Conservation (phyloP, 257 asterid species). For the Jacaranda copaia region DNA sequence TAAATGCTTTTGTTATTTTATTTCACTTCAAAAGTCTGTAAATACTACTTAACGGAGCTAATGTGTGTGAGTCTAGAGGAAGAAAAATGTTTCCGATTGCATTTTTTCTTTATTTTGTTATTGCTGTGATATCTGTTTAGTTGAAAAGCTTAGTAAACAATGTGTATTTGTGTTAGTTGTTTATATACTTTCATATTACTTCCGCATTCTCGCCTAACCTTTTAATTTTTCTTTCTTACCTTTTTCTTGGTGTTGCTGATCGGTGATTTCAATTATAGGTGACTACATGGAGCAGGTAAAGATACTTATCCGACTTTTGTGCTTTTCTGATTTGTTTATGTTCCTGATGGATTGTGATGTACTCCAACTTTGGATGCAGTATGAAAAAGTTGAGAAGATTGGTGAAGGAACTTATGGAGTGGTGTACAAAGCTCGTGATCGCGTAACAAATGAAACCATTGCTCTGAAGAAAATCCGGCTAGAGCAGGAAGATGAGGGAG, state of each 20-base stretch:
- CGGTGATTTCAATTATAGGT: conserved; percentile 37
- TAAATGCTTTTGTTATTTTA: background rate
- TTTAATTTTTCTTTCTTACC: background rate
- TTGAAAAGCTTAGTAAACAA: background rate
- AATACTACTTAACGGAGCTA: background rate
- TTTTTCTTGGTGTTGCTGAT: conserved; percentile 11
- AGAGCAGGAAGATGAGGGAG: conserved; percentile 92
- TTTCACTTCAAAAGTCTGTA: background rate
- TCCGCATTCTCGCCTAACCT: conserved; percentile 8
- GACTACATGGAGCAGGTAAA: conserved; percentile 83
- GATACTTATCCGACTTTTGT: conserved; percentile 5
- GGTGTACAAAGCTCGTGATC: conserved; percentile 83
- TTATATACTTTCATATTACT: background rate
- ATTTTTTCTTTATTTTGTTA: background rate
- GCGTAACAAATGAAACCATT: conserved; percentile 69
- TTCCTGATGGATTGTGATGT: conserved; percentile 31
- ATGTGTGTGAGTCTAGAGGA: background rate
- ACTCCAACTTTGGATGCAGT: conserved; percentile 45
- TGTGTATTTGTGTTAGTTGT: background rate
- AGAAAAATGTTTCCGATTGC: background rate
- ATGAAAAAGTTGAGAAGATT: conserved; percentile 83
- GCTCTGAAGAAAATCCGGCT: conserved; percentile 83
- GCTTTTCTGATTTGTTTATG: background rate
- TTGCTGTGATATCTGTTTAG: background rate
- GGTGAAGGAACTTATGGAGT: conserved; percentile 88